These are phyloP conservation scores for Vigna unguiculata DNA, from an alignment of 306 rosid genomes.

Conservation along the genomic window DNA sequence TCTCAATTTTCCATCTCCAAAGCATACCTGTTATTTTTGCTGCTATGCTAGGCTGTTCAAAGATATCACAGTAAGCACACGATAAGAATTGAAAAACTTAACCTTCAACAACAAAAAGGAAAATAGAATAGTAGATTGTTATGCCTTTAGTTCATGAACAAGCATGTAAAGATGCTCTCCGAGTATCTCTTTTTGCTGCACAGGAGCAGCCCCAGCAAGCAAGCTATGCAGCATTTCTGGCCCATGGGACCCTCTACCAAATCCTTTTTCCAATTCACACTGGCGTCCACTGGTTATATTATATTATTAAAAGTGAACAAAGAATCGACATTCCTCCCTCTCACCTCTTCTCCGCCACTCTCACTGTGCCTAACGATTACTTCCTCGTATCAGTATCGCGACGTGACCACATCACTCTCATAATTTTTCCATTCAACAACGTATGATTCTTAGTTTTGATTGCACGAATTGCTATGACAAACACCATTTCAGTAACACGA, in stretches of 20 bases:
- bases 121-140: slow-evolving; percentile 7
- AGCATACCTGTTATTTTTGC: slow-evolving; percentile 84
- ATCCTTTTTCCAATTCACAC: slow-evolving; percentile 60
- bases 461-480: no score
- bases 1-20: no score
- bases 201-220: slow-evolving; percentile 79
- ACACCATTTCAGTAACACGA: no score
- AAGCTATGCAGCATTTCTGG: slow-evolving; percentile 73
- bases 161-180: slow-evolving; percentile 78
- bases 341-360: no score
- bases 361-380: no score
- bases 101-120: background rate
- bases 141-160: slow-evolving; percentile 71
- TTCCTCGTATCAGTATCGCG: no score
- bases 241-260: slow-evolving; percentile 60
- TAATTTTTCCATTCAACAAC: no score
- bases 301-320: no score
- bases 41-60: slow-evolving; percentile 76
- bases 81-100: slow-evolving; percentile 25
- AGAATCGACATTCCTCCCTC: no score
- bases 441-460: no score
- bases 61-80: slow-evolving; percentile 12
- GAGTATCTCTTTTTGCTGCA: slow-evolving; percentile 82
- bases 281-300: slow-evolving; percentile 54
- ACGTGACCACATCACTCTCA: no score